These are phyloP conservation scores for Mortierella antarctica DNA, from an alignment of 192 early-diverging fungal species.

Conservation along the genomic window DNA sequence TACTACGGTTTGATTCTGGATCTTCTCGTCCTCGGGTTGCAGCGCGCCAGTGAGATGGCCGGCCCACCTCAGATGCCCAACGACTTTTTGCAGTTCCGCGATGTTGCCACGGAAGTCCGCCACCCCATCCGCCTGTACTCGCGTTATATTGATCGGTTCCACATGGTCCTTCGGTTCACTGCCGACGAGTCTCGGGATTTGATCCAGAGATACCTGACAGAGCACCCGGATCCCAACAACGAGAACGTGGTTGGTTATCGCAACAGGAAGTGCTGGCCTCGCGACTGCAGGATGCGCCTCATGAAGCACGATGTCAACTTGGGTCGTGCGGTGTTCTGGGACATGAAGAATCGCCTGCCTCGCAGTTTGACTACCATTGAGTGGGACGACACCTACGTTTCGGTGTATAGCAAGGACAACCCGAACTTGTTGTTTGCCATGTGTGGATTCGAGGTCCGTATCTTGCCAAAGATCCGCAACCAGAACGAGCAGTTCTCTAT, in stretches of 20 bases:
- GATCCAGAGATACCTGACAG: slow-evolving; percentile 96
- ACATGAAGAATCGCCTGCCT: slow-evolving; percentile 97
- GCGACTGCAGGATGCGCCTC: slow-evolving; percentile 98
- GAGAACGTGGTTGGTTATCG: slow-evolving; percentile 99
- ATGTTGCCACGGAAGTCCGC: slow-evolving; percentile 89
- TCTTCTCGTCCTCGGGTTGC: slow-evolving; percentile 92
- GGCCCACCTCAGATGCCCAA: slow-evolving; percentile 93
- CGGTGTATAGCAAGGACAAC: slow-evolving; percentile 97
- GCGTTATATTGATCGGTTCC: slow-evolving; percentile 92
- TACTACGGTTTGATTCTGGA: slow-evolving; percentile 99
- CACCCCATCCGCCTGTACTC: slow-evolving; percentile 98
- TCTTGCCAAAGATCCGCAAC: slow-evolving; percentile 91
- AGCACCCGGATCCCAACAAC: slow-evolving; percentile 98
- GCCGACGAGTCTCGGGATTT: slow-evolving; percentile 94
- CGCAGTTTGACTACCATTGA: slow-evolving; percentile 97
- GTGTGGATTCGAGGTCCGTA: slow-evolving; percentile 96
- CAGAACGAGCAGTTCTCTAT: slow-evolving; percentile 90
- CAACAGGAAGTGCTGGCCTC: slow-evolving; percentile 96
- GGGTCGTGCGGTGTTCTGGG: slow-evolving; percentile 99
- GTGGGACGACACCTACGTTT: slow-evolving; percentile 97
- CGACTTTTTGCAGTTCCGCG: slow-evolving; percentile 97
- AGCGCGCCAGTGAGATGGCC: slow-evolving; percentile 96
- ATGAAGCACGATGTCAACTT: slow-evolving; percentile 99
- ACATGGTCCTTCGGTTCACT: slow-evolving; percentile 94
- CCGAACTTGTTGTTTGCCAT: slow-evolving; percentile 95